phyloP scores from a whole-genome alignment of 176 grass and related monocot species.

The Zizania latifolia region DNA sequence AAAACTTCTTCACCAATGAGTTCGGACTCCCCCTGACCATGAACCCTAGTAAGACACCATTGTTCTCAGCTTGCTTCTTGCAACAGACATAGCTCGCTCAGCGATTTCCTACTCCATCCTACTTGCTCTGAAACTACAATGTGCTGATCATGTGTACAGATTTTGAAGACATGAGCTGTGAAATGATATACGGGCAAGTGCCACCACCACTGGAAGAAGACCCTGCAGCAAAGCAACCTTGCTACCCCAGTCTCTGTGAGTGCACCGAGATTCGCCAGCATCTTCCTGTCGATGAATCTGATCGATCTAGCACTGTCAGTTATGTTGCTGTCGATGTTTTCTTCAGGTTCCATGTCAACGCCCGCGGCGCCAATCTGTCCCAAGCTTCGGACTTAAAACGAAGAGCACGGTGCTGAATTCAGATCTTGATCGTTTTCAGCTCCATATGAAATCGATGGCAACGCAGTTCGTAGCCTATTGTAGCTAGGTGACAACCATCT shows the following conservation, averaged over 20 bases:
- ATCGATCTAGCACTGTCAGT: background rate
- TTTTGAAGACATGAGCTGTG: constrained; percentile 98
- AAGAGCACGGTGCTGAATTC: background rate
- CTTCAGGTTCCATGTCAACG: constrained; percentile 75
- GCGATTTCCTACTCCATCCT: too few species aligned
- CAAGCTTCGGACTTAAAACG: constrained; percentile 55
- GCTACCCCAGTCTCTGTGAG: constrained; percentile 72
- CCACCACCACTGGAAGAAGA: constrained; percentile 85
- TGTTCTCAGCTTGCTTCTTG: too few species aligned
- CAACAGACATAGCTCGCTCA: too few species aligned
- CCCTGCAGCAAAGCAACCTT: constrained; percentile 70
- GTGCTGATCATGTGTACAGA: constrained; percentile 31
- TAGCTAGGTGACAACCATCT: background rate
- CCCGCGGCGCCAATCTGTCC: constrained; percentile 57
- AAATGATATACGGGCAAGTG: constrained; percentile 85
- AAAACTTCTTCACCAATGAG: constrained; percentile 90
- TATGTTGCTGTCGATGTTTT: background rate
- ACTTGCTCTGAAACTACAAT: background rate
- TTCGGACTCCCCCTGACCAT: constrained; percentile 96
- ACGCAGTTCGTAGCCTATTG: background rate
- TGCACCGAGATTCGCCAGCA: background rate
- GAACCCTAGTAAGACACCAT: constrained; percentile 67
- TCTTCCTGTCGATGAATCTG: background rate
- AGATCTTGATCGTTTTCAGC: background rate
- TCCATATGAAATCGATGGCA: background rate